phyloP scores from a whole-genome alignment of 2,329 filamentous ascomycete species.

The Ceratocystis alfenasii region DNA sequence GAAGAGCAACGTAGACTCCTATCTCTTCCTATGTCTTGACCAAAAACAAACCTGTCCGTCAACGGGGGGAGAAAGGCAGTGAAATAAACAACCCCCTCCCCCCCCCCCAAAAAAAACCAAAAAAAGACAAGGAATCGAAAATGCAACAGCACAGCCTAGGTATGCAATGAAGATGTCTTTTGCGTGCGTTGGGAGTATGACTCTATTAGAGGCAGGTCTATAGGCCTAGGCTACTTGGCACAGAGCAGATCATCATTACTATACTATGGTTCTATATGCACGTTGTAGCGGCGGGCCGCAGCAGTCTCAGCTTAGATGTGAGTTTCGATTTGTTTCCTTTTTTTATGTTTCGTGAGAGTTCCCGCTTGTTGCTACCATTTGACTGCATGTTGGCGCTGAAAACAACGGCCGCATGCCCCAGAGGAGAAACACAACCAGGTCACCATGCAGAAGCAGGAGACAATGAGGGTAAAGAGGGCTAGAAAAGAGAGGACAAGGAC shows the following conservation, averaged over 20 bases:
- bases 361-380: too few relatives aligned
- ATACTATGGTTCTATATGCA: background rate
- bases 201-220: background rate
- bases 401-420: background rate
- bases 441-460: too few relatives aligned
- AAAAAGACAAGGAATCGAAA: background rate
- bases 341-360: too few relatives aligned
- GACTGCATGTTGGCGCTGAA: background rate
- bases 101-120: background rate
- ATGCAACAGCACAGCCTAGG: background rate
- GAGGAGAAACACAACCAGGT: too few relatives aligned
- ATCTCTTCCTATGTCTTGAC: background rate
- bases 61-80: background rate
- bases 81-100: too few relatives aligned
- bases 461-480: too few relatives aligned
- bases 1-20: too few relatives aligned
- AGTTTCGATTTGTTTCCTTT: too few relatives aligned
- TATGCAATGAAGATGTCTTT: background rate
- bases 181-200: background rate
- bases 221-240: background rate
- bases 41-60: background rate
- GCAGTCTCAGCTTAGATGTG: too few relatives aligned
- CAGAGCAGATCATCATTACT: conserved; percentile 2
- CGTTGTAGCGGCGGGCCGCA: too few relatives aligned
- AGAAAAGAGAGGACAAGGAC: too few relatives aligned